Base-by-base conservation (phyloP, 2,329 filamentous ascomycete species). In the Cercospora canescens region DNA sequence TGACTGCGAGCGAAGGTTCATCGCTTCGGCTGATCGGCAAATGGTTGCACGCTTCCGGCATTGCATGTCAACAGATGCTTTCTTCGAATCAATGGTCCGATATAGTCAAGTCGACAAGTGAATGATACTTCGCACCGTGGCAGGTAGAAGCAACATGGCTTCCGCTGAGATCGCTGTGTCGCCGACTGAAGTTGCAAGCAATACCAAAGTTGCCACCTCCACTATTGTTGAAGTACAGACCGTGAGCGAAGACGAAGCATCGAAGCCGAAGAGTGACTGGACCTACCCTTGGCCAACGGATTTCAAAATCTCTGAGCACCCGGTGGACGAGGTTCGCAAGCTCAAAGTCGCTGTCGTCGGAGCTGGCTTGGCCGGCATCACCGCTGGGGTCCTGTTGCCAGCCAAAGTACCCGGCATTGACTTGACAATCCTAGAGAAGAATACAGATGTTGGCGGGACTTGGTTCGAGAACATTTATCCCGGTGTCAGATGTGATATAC, bases 361-460 rank as follows among this genome's bases (percentile, higher is more conserved):
- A 1, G 88, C 87, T 8, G 89, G 89, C 0, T 77, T 91, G 0
- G 77, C 87, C 0, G 89, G 89, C 3, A 83, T 91, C 37, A 84
- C 85, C 4, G 87, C 90, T 1, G 90, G 89, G 0, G 82, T 88
- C 7, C 77, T 92, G 8, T 79, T 93, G 0, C 90, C 89, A 0
- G 84, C 80, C 9, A 93, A 93, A 69, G 86, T 93, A 0, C 90
- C 90, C 0, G 84, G 85, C 0, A 85, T 92, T 56, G 79, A 90
- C 52, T 77, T 93, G 65, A 86, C 83, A 0, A 87, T 91, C 39
- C 87, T 87, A 61, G 89, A 91, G 73, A 91, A 91, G 78, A 91
- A 91, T 69, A 73, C 80, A 0, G 88, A 90, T 59, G 84, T 91
- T 73, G 82, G 81, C 45, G 82, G 82, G 14, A 83, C 81, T 41